Evolutionary conservation across 2,329 filamentous ascomycete species (phyloP).

Genomic region (Reticulascus tulasneorum): DNA sequence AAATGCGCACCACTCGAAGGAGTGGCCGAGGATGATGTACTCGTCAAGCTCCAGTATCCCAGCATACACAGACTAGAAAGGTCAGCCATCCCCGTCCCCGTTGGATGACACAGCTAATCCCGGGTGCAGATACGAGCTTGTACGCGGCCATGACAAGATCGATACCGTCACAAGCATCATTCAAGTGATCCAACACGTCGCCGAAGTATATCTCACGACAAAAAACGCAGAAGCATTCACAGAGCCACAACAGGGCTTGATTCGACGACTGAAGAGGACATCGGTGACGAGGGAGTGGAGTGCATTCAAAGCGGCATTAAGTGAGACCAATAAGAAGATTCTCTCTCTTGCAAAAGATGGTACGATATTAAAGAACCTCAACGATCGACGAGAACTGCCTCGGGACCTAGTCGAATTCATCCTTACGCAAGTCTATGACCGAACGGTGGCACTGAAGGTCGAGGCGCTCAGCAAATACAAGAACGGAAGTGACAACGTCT

Average conservation of each 20-base stretch:
- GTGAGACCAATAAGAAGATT: conserved; percentile 73
- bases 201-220: conserved; percentile 72
- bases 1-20: conserved; percentile 10
- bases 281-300: conserved; percentile 59
- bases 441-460: conserved; percentile 85
- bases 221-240: conserved; percentile 64
- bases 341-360: conserved; percentile 63
- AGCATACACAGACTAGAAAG: conserved; percentile 66
- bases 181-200: conserved; percentile 64
- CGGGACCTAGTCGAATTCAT: conserved; percentile 75
- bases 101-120: conserved; percentile 18
- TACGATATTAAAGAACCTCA: conserved; percentile 67
- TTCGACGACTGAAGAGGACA: conserved; percentile 72
- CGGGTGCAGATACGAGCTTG: conserved; percentile 65
- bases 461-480: conserved; percentile 81
- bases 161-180: conserved; percentile 73
- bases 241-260: conserved; percentile 69
- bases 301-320: conserved; percentile 69
- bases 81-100: conserved; percentile 34
- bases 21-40: conserved; percentile 43
- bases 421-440: conserved; percentile 82
- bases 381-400: conserved; percentile 64
- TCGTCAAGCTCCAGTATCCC: conserved; percentile 78
- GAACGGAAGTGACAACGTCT: conserved; percentile 88
- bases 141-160: conserved; percentile 74